These are phyloP conservation scores for Coniochaeta prunicola DNA, from an alignment of 2,329 filamentous ascomycete genomes.

Conservation along the genomic window DNA sequence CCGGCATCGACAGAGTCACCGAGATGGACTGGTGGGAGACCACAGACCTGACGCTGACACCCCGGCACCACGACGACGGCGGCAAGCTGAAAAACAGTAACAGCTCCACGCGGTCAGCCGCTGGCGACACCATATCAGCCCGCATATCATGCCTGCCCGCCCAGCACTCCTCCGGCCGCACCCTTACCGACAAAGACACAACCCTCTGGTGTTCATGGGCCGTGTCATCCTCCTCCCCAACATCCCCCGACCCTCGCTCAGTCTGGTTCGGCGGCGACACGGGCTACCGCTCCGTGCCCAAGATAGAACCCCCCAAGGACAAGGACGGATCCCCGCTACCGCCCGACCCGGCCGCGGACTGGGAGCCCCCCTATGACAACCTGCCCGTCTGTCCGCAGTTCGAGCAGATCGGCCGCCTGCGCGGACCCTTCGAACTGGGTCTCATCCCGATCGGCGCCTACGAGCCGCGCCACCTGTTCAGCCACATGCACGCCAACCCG, in stretches of 20 bases:
- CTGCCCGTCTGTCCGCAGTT: constrained; percentile 77
- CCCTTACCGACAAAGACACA: constrained; percentile 58
- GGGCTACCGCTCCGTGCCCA: constrained; percentile 74
- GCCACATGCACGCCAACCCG: constrained; percentile 77
- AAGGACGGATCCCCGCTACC: constrained; percentile 32
- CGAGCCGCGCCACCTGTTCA: constrained; percentile 64
- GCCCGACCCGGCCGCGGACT: constrained; percentile 39
- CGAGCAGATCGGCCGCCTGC: constrained; percentile 67
- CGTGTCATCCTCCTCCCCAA: constrained; percentile 54
- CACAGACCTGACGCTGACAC: constrained; percentile 57
- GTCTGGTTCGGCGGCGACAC: constrained; percentile 89
- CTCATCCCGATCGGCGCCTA: constrained; percentile 93
- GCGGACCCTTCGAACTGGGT: constrained; percentile 85
- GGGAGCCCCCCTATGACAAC: constrained; percentile 56
- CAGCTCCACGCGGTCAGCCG: constrained; percentile 6
- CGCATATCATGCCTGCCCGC: constrained; percentile 72
- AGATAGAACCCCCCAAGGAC: constrained; percentile 40
- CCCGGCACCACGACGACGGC: constrained; percentile 13
- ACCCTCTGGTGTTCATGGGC: constrained; percentile 90
- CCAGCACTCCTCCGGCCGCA: constrained; percentile 72
- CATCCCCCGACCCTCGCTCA: constrained; percentile 39
- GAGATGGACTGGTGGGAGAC: constrained; percentile 97
- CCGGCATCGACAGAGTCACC: constrained; percentile 68
- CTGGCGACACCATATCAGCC: constrained; percentile 53
- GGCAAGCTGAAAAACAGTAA: constrained; percentile 19